Conservation (phyloP, 768 basidiomycete species). For the Boletus reticulatus region DNA sequence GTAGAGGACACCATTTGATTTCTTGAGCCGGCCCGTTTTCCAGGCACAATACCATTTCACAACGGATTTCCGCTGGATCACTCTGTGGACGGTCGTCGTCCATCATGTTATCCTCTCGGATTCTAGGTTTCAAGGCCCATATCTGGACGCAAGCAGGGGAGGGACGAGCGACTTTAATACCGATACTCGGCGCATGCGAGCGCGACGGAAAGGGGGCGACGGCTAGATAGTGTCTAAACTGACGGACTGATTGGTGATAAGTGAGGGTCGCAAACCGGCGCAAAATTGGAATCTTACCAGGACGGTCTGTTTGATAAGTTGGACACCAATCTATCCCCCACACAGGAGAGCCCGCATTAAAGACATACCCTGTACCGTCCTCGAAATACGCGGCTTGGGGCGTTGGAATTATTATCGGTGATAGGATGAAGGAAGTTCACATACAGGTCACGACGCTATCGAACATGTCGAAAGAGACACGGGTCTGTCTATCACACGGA, state of each 20-base stretch:
- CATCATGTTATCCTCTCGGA: constrained; percentile 6
- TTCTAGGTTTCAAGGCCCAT: constrained; percentile 57
- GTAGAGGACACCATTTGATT: constrained; percentile 91
- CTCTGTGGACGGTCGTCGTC: constrained; percentile 24
- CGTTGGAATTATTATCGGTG: neutral
- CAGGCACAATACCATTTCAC: constrained; percentile 84
- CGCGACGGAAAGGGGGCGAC: constrained; percentile 71
- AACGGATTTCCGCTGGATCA: constrained; percentile 45
- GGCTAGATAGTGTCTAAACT: constrained; percentile 77
- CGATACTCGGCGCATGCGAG: constrained; percentile 64
- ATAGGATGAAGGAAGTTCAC: constrained; percentile 36
- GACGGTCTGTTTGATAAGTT: constrained; percentile 54
- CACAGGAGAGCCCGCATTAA: constrained; percentile 88
- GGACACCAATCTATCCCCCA: constrained; percentile 96
- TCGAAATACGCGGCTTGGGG: constrained; percentile 58
- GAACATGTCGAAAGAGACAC: constrained; percentile 51
- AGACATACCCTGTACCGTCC: constrained; percentile 61
- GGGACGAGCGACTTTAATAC: constrained; percentile 54
- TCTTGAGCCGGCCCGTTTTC: constrained; percentile 80
- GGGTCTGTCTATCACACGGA: constrained; percentile 53
- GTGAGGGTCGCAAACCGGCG: neutral
- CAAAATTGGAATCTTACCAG: constrained; percentile 37
- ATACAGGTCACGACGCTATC: constrained; percentile 57
- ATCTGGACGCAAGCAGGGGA: constrained; percentile 77
- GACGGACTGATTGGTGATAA: constrained; percentile 39